These are phyloP conservation scores for Athelia sp. DNA, from an alignment of 1,284 basidiomycete species.

Conservation along the genomic window DNA sequence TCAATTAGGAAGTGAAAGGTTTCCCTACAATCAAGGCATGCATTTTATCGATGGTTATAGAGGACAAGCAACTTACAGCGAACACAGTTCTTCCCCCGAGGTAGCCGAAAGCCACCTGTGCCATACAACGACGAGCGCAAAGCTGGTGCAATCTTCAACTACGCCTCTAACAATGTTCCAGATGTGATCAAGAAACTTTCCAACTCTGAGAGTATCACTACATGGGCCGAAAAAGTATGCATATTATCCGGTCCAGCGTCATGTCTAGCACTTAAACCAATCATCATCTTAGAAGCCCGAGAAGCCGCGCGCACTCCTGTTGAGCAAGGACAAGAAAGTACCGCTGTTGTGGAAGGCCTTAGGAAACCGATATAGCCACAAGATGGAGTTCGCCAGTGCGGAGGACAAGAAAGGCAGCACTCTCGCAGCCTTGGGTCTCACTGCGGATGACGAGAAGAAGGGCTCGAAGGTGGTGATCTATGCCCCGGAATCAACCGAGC, in stretches of 20 bases:
- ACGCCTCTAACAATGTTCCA: conserved; percentile 72
- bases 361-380: conserved; percentile 66
- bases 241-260: background rate
- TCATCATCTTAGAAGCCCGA: conserved; percentile 28
- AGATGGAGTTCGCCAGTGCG: conserved; percentile 65
- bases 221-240: conserved; percentile 61
- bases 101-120: conserved; percentile 57
- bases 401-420: conserved; percentile 62
- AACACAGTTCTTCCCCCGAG: conserved; percentile 69
- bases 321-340: conserved; percentile 72
- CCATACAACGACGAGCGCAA: conserved; percentile 74
- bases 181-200: conserved; percentile 61
- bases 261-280: background rate
- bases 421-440: conserved; percentile 50
- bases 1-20: conserved; percentile 69
- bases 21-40: conserved; percentile 87
- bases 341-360: conserved; percentile 86
- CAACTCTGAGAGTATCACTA: conserved; percentile 48
- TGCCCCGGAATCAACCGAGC: conserved; percentile 47
- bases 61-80: background rate
- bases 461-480: conserved; percentile 65
- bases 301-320: conserved; percentile 65
- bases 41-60: conserved; percentile 2
- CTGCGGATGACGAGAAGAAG: conserved; percentile 46
- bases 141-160: conserved; percentile 72